Percentiles rank a stretch among this genome's conserved stretches.
These are phyloP conservation scores for Lumnitzera littorea DNA, from an alignment of 345 rosid species.

Conservation along the genomic window DNA sequence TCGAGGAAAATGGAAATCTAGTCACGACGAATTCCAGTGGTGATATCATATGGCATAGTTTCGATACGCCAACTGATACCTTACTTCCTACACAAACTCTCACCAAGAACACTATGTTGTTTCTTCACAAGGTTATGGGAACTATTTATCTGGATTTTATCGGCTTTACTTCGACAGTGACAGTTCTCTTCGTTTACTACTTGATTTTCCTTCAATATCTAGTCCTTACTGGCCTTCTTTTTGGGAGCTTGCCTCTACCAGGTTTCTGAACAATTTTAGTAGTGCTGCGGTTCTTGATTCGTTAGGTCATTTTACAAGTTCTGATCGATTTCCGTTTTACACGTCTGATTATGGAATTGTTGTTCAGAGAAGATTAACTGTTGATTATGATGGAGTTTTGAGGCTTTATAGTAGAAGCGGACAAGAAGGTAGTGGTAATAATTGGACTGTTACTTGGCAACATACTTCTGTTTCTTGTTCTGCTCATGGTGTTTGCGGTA, in stretches of 20 bases:
- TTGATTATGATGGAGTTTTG: no score
- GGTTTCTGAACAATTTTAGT: no score
- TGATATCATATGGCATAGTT: slow-evolving; percentile 15
- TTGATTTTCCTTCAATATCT: slow-evolving; percentile 13
- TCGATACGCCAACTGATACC: slow-evolving; percentile 22
- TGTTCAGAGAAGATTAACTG: no score
- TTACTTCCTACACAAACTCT: slow-evolving; percentile 35
- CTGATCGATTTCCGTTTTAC: no score
- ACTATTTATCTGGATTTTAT: slow-evolving; percentile 23
- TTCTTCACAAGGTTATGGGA: slow-evolving; percentile 23
- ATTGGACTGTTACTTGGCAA: slow-evolving; percentile 29
- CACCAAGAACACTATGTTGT: slow-evolving; percentile 17
- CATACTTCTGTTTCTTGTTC: slow-evolving; percentile 6
- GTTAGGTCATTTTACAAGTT: no score
- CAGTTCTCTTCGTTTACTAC: slow-evolving; percentile 19
- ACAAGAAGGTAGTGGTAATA: no score
- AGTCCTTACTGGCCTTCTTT: slow-evolving; percentile 25
- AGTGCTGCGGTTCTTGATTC: no score
- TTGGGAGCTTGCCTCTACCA: no score
- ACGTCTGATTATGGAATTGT: no score
- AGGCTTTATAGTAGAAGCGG: no score
- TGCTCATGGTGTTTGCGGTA: slow-evolving; percentile 29
- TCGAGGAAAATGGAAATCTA: slow-evolving; percentile 22
- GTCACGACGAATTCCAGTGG: slow-evolving; percentile 6
- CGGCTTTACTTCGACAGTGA: slow-evolving; percentile 18